Conservation (phyloP, 257 asterid genomes). For the Nicotiana obtusifolia region DNA sequence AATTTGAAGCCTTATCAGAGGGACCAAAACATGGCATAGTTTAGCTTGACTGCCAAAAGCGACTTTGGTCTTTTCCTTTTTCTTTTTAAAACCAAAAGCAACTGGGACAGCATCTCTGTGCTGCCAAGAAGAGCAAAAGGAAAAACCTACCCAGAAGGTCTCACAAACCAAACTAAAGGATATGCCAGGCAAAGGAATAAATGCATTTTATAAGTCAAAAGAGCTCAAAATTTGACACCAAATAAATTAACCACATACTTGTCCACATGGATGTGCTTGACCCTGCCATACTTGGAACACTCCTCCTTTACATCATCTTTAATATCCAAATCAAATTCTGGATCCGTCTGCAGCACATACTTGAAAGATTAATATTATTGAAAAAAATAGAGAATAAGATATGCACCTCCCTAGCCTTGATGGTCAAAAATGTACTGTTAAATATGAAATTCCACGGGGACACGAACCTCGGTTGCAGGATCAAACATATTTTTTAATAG, state of each 20-base stretch:
- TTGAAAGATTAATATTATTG: neutral
- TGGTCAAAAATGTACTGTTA: neutral
- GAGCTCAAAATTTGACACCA: neutral
- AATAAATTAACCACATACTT: slow-evolving; percentile 44
- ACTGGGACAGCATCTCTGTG: neutral
- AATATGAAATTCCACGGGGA: neutral
- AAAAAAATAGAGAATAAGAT: neutral
- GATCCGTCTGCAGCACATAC: slow-evolving; percentile 56
- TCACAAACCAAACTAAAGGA: neutral
- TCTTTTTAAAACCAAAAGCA: neutral
- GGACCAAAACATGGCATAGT: neutral
- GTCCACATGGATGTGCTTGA: slow-evolving; percentile 87
- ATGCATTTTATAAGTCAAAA: neutral
- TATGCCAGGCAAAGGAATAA: neutral
- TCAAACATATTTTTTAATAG: slow-evolving; percentile 96
- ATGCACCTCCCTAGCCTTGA: neutral
- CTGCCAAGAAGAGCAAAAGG: neutral
- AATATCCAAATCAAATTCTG: slow-evolving; percentile 89
- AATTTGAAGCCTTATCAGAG: neutral
- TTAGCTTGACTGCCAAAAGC: neutral
- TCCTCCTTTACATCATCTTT: slow-evolving; percentile 88
- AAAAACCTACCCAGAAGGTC: neutral
- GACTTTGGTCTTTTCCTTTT: neutral
- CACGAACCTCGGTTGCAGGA: slow-evolving; percentile 80
- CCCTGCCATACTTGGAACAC: slow-evolving; percentile 85